phyloP scores from a whole-genome alignment of 345 rosid species.

The Salix purpurea region DNA sequence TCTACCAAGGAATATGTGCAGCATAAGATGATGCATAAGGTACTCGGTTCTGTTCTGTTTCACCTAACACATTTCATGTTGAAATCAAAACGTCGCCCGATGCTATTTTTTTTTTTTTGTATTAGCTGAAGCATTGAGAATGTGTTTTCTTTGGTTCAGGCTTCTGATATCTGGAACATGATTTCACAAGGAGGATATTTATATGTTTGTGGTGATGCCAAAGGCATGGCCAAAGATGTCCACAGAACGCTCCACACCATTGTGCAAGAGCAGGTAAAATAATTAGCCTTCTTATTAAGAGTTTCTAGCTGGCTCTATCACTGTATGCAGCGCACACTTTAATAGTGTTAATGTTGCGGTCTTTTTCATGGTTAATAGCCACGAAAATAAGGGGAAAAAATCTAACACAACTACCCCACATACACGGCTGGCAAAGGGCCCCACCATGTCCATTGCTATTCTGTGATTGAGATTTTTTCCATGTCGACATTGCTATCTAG shows the following conservation, averaged over 20 bases:
- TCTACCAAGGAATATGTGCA: slow-evolving; percentile 92
- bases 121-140: neutral
- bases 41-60: slow-evolving; percentile 17
- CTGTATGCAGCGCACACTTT: too few species aligned
- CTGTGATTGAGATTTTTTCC: neutral
- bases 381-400: neutral
- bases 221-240: slow-evolving; percentile 97
- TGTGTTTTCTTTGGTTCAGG: slow-evolving; percentile 37
- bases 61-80: slow-evolving; percentile 6
- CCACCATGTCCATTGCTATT: neutral
- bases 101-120: neutral
- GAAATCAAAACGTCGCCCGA: neutral
- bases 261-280: slow-evolving; percentile 73
- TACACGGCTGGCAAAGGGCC: neutral
- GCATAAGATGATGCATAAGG: slow-evolving; percentile 83
- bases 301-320: too few species aligned
- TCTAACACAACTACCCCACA: neutral
- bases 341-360: too few species aligned
- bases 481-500: neutral
- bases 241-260: slow-evolving; percentile 85
- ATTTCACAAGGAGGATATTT: slow-evolving; percentile 70
- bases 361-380: neutral
- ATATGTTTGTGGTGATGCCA: slow-evolving; percentile 98
- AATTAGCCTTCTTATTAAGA: neutral
- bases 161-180: slow-evolving; percentile 72